Base-by-base conservation (phyloP, 495 filamentous ascomycete species). In the Annulohypoxylon stygium region DNA sequence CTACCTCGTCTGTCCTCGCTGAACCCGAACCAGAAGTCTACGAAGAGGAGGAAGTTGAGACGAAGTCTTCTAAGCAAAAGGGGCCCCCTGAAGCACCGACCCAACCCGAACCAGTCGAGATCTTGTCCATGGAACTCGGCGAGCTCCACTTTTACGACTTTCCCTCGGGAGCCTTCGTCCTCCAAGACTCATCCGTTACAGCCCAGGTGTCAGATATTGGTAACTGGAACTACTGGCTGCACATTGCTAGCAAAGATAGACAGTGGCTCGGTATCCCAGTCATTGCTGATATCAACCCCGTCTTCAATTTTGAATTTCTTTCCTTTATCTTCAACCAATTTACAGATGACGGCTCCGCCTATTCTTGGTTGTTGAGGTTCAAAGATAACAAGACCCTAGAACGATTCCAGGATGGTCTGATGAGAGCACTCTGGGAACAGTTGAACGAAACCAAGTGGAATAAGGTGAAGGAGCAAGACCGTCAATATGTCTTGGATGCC, bases 261-360 rank as follows among this genome's bases (percentile, higher is more conserved):
- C 90, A 95, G 45, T 98, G 96, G 96, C 85, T 99, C 7, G 95
- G 94, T 23, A 93, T 97, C 73, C 87, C 89, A 18, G 89, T 99
- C 16, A 83, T 93, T 26, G 90, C 91, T 4, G 97, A 98, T 73
- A 92, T 98, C 77, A 99, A 99, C 76, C 97, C 96, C 0, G 96
- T 99, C 37, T 99, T 99, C 86, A 98, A 98, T 83, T 98, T 97
- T 70, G 96, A 98, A 81, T 98, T 93, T 71, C 85, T 97, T 18
- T 98, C 96, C 2, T 98, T 98, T 81, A 98, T 99, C 78, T 99
- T 99, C 86, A 98, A 98, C 77, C 93, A 97, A 76, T 98, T 97
- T 76, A 85, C 90, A 7, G 87, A 91, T 14, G 93, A 97, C 80
- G 94, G 95, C 3, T 91, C 92, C 8, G 95, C 96, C 6, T 97